A percentile compares a stretch with the other conserved stretches of the same genome.
Evolutionary conservation across 2,329 filamentous ascomycete species (phyloP).

Genomic region (Pyrenochaeta sp.): DNA sequence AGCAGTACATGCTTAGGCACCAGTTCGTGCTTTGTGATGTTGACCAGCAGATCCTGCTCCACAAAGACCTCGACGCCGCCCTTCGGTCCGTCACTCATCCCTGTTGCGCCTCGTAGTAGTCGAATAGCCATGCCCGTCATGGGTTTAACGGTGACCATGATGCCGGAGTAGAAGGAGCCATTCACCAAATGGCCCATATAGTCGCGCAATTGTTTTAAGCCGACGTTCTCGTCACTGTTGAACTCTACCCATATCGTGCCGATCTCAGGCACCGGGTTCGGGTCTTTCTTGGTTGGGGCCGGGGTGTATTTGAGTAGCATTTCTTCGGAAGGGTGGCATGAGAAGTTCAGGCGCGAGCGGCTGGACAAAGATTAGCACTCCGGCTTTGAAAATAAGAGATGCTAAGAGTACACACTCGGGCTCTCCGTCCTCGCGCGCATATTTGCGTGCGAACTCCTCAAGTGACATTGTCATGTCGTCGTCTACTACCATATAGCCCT

Average conservation of each 20-base stretch:
- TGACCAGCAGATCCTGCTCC: constrained; percentile 94
- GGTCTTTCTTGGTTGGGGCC: constrained; percentile 72
- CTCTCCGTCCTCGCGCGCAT: constrained; percentile 74
- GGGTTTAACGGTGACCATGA: constrained; percentile 84
- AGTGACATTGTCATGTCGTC: constrained; percentile 88
- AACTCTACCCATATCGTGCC: constrained; percentile 96
- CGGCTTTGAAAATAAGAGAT: constrained; percentile 3
- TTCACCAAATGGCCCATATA: constrained; percentile 85
- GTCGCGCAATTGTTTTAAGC: constrained; percentile 88
- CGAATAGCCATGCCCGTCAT: constrained; percentile 78
- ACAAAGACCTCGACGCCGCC: constrained; percentile 93
- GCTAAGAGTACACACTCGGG: constrained; percentile 69
- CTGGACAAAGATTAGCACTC: constrained; percentile 56
- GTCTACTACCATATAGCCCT: constrained; percentile 94
- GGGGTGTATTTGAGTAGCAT: constrained; percentile 89
- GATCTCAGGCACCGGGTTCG: constrained; percentile 75
- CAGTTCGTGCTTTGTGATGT: constrained; percentile 97
- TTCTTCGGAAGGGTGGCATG: constrained; percentile 79
- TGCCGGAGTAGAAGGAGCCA: constrained; percentile 86
- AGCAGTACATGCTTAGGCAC: constrained; percentile 93
- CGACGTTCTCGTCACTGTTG: constrained; percentile 78
- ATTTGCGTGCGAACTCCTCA: constrained; percentile 79
- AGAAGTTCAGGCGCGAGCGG: constrained; percentile 85
- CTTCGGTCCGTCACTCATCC: constrained; percentile 65
- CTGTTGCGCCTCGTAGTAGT: constrained; percentile 41